These are phyloP conservation scores for Heimioporus sp. DNA, from an alignment of 768 basidiomycete genomes.

Conservation along the genomic window DNA sequence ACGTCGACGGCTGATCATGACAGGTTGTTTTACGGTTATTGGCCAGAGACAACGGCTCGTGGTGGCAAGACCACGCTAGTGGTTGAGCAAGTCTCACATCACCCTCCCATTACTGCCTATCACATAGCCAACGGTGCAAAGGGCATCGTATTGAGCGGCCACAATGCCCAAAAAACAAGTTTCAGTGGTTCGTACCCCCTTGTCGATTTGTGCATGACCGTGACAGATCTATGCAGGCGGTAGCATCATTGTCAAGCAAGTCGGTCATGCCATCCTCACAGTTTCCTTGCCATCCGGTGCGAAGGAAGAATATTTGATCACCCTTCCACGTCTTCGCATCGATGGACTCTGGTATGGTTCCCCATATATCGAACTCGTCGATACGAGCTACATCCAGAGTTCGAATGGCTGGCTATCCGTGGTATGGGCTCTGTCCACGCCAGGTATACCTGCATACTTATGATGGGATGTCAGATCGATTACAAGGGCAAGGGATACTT, in stretches of 20 bases:
- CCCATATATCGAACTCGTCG: constrained; percentile 89
- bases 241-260: constrained; percentile 86
- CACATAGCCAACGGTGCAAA: constrained; percentile 79
- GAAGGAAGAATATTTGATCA: constrained; percentile 80
- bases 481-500: constrained; percentile 98
- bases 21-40: constrained; percentile 84
- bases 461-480: constrained; percentile 58
- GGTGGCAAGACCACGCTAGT: constrained; percentile 81
- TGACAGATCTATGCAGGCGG: constrained; percentile 42
- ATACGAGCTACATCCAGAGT: constrained; percentile 74
- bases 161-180: constrained; percentile 93
- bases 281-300: constrained; percentile 56
- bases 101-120: constrained; percentile 87
- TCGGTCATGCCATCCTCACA: constrained; percentile 87
- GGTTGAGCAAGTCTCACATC: constrained; percentile 97
- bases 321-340: constrained; percentile 87
- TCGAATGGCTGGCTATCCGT: constrained; percentile 59
- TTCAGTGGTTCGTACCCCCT: constrained; percentile 61
- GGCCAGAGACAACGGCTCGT: constrained; percentile 67
- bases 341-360: constrained; percentile 92
- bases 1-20: constrained; percentile 1
- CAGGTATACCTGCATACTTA: constrained; percentile 26
- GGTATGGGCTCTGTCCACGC: constrained; percentile 29
- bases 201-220: not conserved
- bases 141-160: constrained; percentile 75